Evolutionary conservation across 306 rosid genomes (phyloP), one percentile per base, ranked within the genome.

Genomic region (Sphenostylis stenocarpa): DNA sequence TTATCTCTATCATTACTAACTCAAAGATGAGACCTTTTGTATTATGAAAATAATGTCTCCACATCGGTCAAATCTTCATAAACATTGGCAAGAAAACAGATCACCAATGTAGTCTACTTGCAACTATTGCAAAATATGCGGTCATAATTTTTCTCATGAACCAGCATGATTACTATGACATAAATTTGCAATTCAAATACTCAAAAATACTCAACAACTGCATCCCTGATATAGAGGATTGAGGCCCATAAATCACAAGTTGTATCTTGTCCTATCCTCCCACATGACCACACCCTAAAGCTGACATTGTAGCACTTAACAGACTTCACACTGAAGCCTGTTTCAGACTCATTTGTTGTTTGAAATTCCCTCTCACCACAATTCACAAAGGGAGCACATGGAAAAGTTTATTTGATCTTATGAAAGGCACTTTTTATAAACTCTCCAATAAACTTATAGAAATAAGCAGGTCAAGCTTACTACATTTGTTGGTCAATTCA

Each of bases 31-130:
- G 86, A 28, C 90, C 90, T 43, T 88, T 91, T 17, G 89, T 83
- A 57, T 86, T 86, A 87, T 87, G 90, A 74, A 89, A 89, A 76
- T 86, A 87, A 56, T 87, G 94, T 80, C 89, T 93, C 94, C 90
- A 90, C 44, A 87, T 70, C 72, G 94, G 93, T 66, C 94, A 84
- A 75, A 89, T 89, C 96, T 85, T 45, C 67, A 80, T 0, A 23
- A 7, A 75, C 49, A 21, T 56, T 73, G 56, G 13, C 13, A 44
- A 51, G 39, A 29, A 73, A 67, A 17, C 36, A 44, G 24, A 36
- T 19, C 48, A 19, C 10, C 16, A 41, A 3, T 7, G 47, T 63
- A 11, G 48, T 55, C 26, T 69, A 33, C 31, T 4, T 49, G 41
- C 6, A 29, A 16, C 20, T 74, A 17, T n/a, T 63, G 72, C 28